phyloP scores from a whole-genome alignment of 179 eudicot species.

The Beta corolliflora region DNA sequence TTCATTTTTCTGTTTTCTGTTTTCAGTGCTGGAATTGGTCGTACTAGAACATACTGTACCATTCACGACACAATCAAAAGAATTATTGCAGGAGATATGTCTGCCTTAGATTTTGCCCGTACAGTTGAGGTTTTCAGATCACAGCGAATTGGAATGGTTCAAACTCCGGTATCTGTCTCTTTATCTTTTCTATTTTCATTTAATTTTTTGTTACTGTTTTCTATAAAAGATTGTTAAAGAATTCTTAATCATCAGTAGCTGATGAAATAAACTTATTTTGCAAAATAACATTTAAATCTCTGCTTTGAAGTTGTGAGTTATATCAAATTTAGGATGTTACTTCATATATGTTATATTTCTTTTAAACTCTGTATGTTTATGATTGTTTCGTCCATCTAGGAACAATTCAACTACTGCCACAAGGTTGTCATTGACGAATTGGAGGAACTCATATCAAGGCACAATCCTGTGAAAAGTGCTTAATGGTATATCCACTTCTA shows the following conservation, averaged over 20 bases:
- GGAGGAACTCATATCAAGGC: conserved; percentile 58
- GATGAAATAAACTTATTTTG: too few relatives aligned
- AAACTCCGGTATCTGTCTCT: too few relatives aligned
- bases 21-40: conserved; percentile 95
- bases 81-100: conserved; percentile 73
- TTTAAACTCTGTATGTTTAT: background rate
- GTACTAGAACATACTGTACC: conserved; percentile 92
- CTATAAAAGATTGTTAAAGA: too few relatives aligned
- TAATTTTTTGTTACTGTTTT: too few relatives aligned
- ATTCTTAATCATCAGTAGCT: too few relatives aligned
- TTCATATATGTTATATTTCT: background rate
- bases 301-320: background rate
- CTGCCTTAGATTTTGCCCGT: conserved; percentile 45
- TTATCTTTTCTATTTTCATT: too few relatives aligned
- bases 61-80: conserved; percentile 78
- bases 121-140: too few relatives aligned
- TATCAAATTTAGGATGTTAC: too few relatives aligned
- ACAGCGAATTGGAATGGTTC: too few relatives aligned
- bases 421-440: conserved; percentile 67
- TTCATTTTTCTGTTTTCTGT: conserved; percentile 16
- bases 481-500: conserved; percentile 6
- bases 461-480: conserved; percentile 20
- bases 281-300: too few relatives aligned
- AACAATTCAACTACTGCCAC: conserved; percentile 70
- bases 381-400: conserved; percentile 37